phyloP scores from a whole-genome alignment of 2,329 filamentous ascomycete genomes.

The Paraconiothyrium sp. region DNA sequence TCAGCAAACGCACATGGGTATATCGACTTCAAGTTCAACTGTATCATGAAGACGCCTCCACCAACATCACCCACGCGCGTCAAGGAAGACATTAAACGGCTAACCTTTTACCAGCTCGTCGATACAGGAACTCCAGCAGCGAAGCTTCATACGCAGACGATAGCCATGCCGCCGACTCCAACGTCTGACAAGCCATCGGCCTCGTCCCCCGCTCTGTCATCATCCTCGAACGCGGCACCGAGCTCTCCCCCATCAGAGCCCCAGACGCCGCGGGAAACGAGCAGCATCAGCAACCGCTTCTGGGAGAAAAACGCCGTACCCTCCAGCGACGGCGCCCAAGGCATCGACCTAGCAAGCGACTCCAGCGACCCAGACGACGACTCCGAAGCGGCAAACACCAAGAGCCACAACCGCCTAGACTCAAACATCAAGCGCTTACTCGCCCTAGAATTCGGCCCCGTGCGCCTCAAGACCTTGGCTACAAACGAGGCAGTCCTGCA shows the following conservation, averaged over 20 bases:
- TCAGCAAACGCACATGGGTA: neutral
- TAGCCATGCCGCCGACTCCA: neutral
- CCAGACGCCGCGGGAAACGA: neutral
- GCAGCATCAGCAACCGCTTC: constrained; percentile 12
- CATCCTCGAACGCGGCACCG: neutral
- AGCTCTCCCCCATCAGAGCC: neutral
- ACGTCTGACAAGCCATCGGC: neutral
- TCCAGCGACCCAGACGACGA: constrained; percentile 1
- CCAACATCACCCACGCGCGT: neutral
- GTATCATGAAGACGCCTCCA: neutral
- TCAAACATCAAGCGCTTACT: constrained; percentile 3
- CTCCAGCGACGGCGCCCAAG: neutral
- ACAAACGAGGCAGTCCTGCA: neutral
- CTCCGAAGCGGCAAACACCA: neutral
- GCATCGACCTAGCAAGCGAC: constrained; percentile 10
- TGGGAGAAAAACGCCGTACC: constrained; percentile 1
- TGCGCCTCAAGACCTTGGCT: neutral
- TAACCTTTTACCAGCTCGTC: neutral
- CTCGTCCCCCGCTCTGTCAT: neutral
- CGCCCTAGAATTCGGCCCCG: neutral
- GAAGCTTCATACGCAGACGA: neutral
- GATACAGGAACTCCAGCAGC: neutral
- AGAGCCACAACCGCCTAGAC: neutral
- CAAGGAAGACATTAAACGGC: too few species aligned
- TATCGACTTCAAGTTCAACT: neutral